Percentiles rank a stretch among this genome's conserved stretches.
These are phyloP conservation scores for Dryadomyces quercivorus DNA, from an alignment of 2,329 filamentous ascomycete species.

Conservation along the genomic window DNA sequence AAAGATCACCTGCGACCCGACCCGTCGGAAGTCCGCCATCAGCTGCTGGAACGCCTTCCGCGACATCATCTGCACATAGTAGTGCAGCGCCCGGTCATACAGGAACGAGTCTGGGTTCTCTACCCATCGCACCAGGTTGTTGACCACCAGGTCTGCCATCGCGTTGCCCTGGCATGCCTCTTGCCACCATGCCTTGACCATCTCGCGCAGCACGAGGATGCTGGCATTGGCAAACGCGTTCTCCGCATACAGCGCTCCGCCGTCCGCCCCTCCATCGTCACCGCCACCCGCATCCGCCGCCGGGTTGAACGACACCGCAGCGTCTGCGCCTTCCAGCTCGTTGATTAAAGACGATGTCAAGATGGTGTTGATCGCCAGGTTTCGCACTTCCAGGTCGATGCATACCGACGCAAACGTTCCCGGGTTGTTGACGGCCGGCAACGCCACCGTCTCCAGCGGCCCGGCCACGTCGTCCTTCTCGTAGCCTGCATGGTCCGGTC, in stretches of 20 bases:
- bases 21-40: conserved; percentile 90
- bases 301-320: conserved; percentile 77
- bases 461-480: conserved; percentile 84
- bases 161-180: conserved; percentile 81
- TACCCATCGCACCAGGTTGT: conserved; percentile 95
- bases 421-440: conserved; percentile 87
- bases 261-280: conserved; percentile 50
- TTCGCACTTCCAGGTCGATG: conserved; percentile 86
- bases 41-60: conserved; percentile 94
- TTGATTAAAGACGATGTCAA: conserved; percentile 94
- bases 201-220: conserved; percentile 82
- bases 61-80: conserved; percentile 98
- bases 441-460: conserved; percentile 72
- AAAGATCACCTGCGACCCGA: conserved; percentile 93
- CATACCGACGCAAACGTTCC: conserved; percentile 94
- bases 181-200: conserved; percentile 98
- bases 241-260: conserved; percentile 67
- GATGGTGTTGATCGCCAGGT: conserved; percentile 95
- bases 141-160: conserved; percentile 96
- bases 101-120: conserved; percentile 87
- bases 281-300: conserved; percentile 41
- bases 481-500: conserved; percentile 90
- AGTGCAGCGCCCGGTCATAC: conserved; percentile 86
- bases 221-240: conserved; percentile 89
- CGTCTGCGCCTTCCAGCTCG: conserved; percentile 80